These are phyloP conservation scores for Fusarium sp. DNA, from an alignment of 2,329 filamentous ascomycete species.

Conservation along the genomic window DNA sequence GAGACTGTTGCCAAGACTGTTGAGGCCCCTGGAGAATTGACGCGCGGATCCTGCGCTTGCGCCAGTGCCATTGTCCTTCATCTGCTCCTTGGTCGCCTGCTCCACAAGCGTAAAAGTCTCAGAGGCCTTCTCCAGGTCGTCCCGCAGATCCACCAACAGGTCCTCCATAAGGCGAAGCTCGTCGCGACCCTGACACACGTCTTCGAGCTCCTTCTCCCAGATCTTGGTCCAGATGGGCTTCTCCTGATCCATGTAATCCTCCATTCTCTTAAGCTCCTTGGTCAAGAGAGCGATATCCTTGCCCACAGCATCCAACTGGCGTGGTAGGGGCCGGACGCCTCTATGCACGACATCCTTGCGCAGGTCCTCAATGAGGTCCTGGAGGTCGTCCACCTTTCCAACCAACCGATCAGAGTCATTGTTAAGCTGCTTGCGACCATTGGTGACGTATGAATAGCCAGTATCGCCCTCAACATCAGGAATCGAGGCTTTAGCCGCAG, in stretches of 20 bases:
- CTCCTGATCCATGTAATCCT: constrained; percentile 90
- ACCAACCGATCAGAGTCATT: constrained; percentile 92
- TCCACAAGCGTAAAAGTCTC: constrained; percentile 96
- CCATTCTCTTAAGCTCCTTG: constrained; percentile 91
- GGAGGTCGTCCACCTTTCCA: constrained; percentile 93
- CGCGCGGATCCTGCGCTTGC: constrained; percentile 62
- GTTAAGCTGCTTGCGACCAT: constrained; percentile 86
- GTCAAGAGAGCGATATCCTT: constrained; percentile 87
- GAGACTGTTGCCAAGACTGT: constrained; percentile 62
- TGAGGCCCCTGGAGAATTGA: constrained; percentile 66
- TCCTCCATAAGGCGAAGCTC: constrained; percentile 97
- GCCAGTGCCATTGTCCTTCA: constrained; percentile 74
- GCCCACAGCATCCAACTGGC: constrained; percentile 88
- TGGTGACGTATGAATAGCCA: constrained; percentile 87
- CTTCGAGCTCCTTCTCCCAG: constrained; percentile 97
- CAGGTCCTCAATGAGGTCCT: constrained; percentile 94
- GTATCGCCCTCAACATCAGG: constrained; percentile 78
- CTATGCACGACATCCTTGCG: constrained; percentile 96
- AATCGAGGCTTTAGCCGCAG: constrained; percentile 76
- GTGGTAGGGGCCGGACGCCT: constrained; percentile 88
- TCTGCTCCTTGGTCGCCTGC: constrained; percentile 97
- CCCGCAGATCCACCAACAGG: constrained; percentile 88
- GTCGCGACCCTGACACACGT: constrained; percentile 95
- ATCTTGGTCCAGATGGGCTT: constrained; percentile 99
- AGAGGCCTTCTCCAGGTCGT: constrained; percentile 93